phyloP scores from a whole-genome alignment of 2,329 filamentous ascomycete genomes.

The Diaporthe batatas region DNA sequence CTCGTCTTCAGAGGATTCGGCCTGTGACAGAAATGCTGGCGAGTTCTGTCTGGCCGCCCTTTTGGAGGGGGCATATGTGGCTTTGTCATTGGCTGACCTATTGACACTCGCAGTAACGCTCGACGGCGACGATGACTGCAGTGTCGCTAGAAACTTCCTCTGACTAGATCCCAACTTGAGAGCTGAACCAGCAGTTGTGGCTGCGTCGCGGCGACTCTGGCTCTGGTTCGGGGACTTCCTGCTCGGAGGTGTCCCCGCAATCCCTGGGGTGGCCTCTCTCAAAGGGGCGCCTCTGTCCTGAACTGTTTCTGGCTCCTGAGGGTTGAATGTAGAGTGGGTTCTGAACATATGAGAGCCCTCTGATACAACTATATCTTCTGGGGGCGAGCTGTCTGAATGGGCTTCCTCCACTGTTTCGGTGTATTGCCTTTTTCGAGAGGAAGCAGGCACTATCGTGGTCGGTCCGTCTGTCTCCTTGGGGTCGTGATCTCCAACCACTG shows the following conservation, averaged over 20 bases:
- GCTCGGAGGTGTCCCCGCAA: neutral
- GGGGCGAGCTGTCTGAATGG: neutral
- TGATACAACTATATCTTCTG: neutral
- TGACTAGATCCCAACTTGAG: neutral
- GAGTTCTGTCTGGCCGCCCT: neutral
- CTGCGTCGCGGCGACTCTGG: neutral
- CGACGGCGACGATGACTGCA: slow-evolving; percentile 10
- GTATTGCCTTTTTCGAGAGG: neutral
- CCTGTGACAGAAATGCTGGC: slow-evolving; percentile 5
- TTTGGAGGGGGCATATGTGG: neutral
- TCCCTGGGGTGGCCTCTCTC: neutral
- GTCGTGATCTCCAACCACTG: neutral
- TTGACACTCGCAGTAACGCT: neutral
- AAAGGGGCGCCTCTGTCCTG: neutral
- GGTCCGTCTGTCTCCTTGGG: neutral
- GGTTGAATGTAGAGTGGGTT: neutral
- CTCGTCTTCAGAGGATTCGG: slow-evolving; percentile 27
- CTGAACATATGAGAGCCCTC: neutral
- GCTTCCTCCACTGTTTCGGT: neutral
- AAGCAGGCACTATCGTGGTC: neutral
- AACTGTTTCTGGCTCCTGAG: neutral
- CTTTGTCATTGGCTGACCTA: neutral
- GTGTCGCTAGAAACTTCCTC: slow-evolving; percentile 1
- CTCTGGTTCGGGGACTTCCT: neutral
- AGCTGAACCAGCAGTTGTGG: neutral